Percentiles rank a stretch among this genome's conserved stretches.
These are phyloP conservation scores for Starmerella apis DNA, from an alignment of 805 yeast species.

Conservation along the genomic window DNA sequence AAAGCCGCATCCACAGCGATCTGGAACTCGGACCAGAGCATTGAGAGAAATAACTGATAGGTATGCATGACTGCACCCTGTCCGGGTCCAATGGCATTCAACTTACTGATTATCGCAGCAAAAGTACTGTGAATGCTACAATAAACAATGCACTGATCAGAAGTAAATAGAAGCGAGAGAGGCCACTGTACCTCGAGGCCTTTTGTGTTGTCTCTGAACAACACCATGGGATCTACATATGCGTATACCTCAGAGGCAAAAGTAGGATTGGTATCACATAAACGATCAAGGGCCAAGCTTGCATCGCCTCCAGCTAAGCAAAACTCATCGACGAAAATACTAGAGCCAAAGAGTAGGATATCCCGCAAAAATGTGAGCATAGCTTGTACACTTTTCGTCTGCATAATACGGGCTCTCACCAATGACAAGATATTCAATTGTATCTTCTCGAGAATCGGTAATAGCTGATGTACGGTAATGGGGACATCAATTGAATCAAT, in stretches of 20 bases:
- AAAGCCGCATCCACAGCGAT: conserved; percentile 9
- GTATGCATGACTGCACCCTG: not conserved
- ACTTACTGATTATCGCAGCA: conserved; percentile 4
- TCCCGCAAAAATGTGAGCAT: conserved; percentile 8
- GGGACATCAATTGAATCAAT: not conserved
- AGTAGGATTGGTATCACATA: not conserved
- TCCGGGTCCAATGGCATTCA: conserved; percentile 6
- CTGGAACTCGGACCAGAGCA: conserved; percentile 19
- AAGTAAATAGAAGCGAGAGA: not conserved
- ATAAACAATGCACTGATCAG: conserved; percentile 14
- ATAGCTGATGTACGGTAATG: not conserved
- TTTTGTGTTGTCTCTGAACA: not conserved
- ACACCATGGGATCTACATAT: not conserved
- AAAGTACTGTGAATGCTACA: conserved; percentile 15
- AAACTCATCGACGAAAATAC: conserved; percentile 8
- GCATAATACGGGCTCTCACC: not conserved
- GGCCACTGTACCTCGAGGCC: not conserved
- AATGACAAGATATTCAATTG: not conserved
- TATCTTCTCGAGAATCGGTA: not conserved
- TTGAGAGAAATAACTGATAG: conserved; percentile 13
- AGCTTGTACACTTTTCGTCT: conserved; percentile 1
- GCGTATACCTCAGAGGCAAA: not conserved
- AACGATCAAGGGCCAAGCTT: not conserved
- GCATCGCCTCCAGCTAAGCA: conserved; percentile 1
- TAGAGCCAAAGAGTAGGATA: conserved; percentile 17